Percentiles rank a stretch among this genome's conserved stretches.
phyloP scores from a whole-genome alignment of 805 yeast genomes.

The Nakazawaea anatomiae region DNA sequence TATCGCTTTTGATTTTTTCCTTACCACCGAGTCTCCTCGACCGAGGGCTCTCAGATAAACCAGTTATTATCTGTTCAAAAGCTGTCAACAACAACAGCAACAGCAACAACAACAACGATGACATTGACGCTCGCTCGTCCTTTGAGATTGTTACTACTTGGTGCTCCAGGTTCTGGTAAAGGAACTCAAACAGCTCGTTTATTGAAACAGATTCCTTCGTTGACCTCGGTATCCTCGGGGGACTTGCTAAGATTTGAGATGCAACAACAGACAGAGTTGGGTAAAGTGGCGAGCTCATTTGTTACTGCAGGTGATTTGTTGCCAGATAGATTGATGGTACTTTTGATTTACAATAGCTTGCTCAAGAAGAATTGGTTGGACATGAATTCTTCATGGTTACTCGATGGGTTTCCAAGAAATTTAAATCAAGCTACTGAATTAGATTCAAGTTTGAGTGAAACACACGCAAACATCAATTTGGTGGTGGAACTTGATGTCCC shows the following conservation, averaged over 20 bases:
- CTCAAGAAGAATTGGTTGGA: conserved; percentile 34
- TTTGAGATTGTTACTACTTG: conserved; percentile 65
- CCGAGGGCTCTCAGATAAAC: no score
- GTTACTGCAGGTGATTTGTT: conserved; percentile 63
- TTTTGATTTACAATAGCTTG: conserved; percentile 49
- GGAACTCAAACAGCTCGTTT: conserved; percentile 80
- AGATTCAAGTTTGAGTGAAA: conserved; percentile 33
- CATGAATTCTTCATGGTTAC: conserved; percentile 51
- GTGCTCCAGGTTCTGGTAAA: conserved; percentile 96
- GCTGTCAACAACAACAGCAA: no score
- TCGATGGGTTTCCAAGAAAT: conserved; percentile 94
- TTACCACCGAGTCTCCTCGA: no score
- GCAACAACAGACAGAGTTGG: conserved; percentile 44
- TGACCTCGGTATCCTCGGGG: conserved; percentile 74
- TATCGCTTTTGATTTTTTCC: no score
- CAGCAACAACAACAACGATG: background rate
- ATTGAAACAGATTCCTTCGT: conserved; percentile 41
- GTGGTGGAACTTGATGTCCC: conserved; percentile 90
- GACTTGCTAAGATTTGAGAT: conserved; percentile 74
- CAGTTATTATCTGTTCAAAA: no score
- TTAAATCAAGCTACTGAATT: conserved; percentile 61
- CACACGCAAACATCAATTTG: conserved; percentile 47
- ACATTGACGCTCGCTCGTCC: conserved; percentile 27
- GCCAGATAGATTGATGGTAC: conserved; percentile 67
- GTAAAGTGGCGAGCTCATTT: conserved; percentile 46